A percentile compares a stretch with the other conserved stretches of the same genome.
Evolutionary conservation across 2,329 filamentous ascomycete species (phyloP).

Genomic region (Fusarium acutatum): DNA sequence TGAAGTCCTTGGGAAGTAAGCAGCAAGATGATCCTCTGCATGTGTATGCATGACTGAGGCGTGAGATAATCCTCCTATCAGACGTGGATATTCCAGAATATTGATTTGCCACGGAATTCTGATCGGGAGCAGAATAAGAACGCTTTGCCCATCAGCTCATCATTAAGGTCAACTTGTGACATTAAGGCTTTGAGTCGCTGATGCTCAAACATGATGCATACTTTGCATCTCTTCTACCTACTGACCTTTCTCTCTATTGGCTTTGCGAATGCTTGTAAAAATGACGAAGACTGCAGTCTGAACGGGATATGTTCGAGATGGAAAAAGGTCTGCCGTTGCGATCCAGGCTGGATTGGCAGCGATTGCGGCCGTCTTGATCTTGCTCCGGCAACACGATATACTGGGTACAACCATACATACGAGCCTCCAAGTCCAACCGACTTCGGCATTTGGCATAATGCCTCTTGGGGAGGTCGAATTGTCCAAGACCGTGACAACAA

Average conservation of each 20-base stretch:
- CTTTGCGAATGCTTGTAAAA: slow-evolving; percentile 8
- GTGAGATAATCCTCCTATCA: not conserved
- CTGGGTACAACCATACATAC: slow-evolving; percentile 57
- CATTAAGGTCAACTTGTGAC: too few species aligned
- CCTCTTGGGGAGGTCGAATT: slow-evolving; percentile 59
- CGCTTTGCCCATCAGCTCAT: rapidly evolving
- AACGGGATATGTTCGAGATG: slow-evolving; percentile 40
- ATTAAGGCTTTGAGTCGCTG: too few species aligned
- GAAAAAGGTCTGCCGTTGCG: slow-evolving; percentile 40
- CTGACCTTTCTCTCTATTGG: rapidly evolving
- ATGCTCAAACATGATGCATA: not conserved
- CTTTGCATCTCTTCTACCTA: not conserved
- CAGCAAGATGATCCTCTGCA: not conserved
- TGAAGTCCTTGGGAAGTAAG: too few species aligned
- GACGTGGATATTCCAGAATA: rapidly evolving
- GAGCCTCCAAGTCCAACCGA: slow-evolving; percentile 44
- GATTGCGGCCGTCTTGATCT: slow-evolving; percentile 58
- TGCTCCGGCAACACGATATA: slow-evolving; percentile 49
- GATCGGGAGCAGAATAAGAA: not conserved
- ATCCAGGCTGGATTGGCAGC: slow-evolving; percentile 53
- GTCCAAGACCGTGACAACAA: slow-evolving; percentile 52
- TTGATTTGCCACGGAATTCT: not conserved
- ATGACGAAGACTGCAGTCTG: slow-evolving; percentile 44
- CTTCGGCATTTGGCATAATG: slow-evolving; percentile 42
- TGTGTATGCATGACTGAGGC: not conserved